Evolutionary conservation across 2,329 filamentous ascomycete genomes (phyloP), one percentile per base, ranked within the genome.

Genomic region (Cercospora berteroae): DNA sequence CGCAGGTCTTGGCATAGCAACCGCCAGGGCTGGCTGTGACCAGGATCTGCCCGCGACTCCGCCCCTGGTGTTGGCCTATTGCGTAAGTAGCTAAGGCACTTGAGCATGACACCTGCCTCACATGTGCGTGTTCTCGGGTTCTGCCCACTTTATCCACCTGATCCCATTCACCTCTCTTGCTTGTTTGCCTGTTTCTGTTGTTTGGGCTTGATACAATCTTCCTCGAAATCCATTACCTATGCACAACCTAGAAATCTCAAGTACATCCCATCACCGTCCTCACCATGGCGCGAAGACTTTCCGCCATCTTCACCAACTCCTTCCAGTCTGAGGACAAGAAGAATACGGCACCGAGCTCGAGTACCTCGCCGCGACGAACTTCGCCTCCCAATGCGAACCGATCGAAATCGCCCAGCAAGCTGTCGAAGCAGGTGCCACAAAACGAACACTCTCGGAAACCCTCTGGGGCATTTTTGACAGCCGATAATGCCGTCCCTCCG

Each of bases 221-320:
- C 29, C n/a, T 55, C 48, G 48, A 27, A 7, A 25, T 16, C 23
- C 12, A 16, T 7, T 36, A 33, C 55, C 55, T 58, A 58, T 58
- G 55, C 55, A 31, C 55, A 23, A 58, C n/a, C 29, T 12, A 16
- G 27, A 56, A 16, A 23, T 9, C 29, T n/a, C 55, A 6, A 36
- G 27, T n/a, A 13, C 23, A 20, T 58, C 29, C 27, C 29, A 16
- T 23, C 59, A 57, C 25, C 36, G 5, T 25, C 52, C 39, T 56
- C 56, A 66, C 48, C 61, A 73, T 73, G 71, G 58, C 71, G 27
- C 60, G 66, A 59, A 71, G 71, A 61, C 66, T 73, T 27, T 73
- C 71, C 18, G 64, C 71, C 62, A 70, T 73, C 20, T 70, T 73
- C 59, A 70, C 67, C 60, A 63, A 65, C 25, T 63, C 62, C 61